Conservation (phyloP, 2,329 filamentous ascomycete species). For the Hypocrella siamensis region DNA sequence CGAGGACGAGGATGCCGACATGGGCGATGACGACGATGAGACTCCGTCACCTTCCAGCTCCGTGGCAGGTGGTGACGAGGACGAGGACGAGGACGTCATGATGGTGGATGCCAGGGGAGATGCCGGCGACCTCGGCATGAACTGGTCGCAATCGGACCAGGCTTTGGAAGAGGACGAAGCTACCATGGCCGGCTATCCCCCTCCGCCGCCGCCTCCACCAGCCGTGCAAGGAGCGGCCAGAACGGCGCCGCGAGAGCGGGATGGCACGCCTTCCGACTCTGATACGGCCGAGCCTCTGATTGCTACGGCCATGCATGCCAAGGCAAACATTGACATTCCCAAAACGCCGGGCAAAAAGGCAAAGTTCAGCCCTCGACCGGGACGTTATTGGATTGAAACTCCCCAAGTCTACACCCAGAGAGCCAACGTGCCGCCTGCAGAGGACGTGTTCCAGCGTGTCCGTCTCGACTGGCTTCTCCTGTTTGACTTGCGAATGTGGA, state of each 20-base stretch:
- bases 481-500: constrained; percentile 93
- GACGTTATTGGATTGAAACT: constrained; percentile 75
- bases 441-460: constrained; percentile 79
- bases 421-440: constrained; percentile 51
- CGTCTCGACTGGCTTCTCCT: constrained; percentile 88
- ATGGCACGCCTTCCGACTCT: constrained; percentile 55
- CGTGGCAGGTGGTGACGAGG: constrained; percentile 23
- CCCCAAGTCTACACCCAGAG: constrained; percentile 52
- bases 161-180: constrained; percentile 63
- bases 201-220: constrained; percentile 48
- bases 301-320: constrained; percentile 43
- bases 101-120: constrained; percentile 37
- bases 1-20: constrained; percentile 39
- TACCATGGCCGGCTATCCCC: constrained; percentile 58
- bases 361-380: constrained; percentile 41
- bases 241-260: constrained; percentile 32
- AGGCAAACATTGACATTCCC: constrained; percentile 58
- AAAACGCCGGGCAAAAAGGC: constrained; percentile 54
- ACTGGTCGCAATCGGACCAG: constrained; percentile 42
- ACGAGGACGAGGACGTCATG: constrained; percentile 41
- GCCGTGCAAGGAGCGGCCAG: constrained; percentile 42
- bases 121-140: constrained; percentile 28
- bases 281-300: constrained; percentile 52
- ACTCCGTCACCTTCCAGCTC: constrained; percentile 18
- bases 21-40: constrained; percentile 23